Base-by-base conservation (phyloP, 1,284 basidiomycete species). In the Agroathelia rolfsii region DNA sequence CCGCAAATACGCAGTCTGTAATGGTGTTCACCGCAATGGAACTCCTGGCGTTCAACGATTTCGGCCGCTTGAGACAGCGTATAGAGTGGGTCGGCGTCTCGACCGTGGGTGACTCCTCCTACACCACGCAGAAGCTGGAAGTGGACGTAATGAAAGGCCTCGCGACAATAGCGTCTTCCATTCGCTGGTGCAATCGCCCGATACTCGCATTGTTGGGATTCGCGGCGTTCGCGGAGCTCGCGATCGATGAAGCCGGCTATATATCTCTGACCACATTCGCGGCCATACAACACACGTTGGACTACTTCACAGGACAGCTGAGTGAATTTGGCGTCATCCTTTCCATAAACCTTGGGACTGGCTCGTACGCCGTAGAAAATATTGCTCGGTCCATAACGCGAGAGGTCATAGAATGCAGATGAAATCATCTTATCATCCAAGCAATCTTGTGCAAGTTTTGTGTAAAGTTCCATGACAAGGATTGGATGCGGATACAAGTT, bases 71-170 rank as follows among this genome's bases (percentile, higher is more conserved):
- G 79, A 6, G 60, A 45, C 24, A 83, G 64, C 36, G 77, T 76
- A 47, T 66, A 80, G 14, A 83, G 52, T 37, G 77, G 75, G 46
- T 83, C 79, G 3, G 74, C 79, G 45, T 83, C 79, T 18, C 80
- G 61, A 27, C 80, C 80, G 34, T 60, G 64, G 2, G 77, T 69
- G 40, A 83, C 72, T 0, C 80, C 79, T 1, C 76, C 72, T 30
- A 83, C 66, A 15, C 73, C 66, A 34, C 80, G 70, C 26, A 82
- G 56, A 17, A 78, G 56, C 49, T 83, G 81, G 38, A 83, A 66
- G 57, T 70, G 71, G 56, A 84, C 72, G 49, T 75, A 79, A 52
- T 80, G 77, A 55, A 77, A 80, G 9, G 78, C 77, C 39, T 81
- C 75, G 38, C 59, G 58, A 52, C 80, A 83, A 17, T 41, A 54